Evolutionary conservation across 2,329 filamentous ascomycete genomes (phyloP).

Genomic region (Penicillium sp.): DNA sequence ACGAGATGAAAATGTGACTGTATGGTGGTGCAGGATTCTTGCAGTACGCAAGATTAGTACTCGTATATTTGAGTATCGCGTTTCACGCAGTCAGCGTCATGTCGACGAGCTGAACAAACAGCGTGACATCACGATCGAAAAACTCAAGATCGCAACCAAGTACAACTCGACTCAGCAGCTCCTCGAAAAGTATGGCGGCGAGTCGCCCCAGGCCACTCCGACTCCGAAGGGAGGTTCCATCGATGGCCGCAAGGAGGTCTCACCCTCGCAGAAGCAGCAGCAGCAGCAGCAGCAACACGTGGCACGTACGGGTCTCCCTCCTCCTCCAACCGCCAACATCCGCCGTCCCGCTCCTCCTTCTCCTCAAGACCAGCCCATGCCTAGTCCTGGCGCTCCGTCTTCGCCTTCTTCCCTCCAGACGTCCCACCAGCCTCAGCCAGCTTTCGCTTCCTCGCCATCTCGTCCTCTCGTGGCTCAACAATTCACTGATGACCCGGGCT

Average conservation of each 20-base stretch:
- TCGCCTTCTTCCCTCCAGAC: slow-evolving; percentile 26
- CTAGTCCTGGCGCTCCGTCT: slow-evolving; percentile 16
- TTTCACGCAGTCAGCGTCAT: slow-evolving; percentile 60
- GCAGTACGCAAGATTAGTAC: slow-evolving; percentile 60
- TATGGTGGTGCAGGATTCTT: slow-evolving; percentile 61
- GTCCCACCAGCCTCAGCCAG: slow-evolving; percentile 7
- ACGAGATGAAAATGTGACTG: slow-evolving; percentile 5
- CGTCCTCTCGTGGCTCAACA: slow-evolving; percentile 14
- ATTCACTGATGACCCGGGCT: slow-evolving; percentile 36
- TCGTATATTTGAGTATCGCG: slow-evolving; percentile 73
- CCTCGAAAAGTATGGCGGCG: slow-evolving; percentile 85
- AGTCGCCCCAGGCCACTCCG: slow-evolving; percentile 42
- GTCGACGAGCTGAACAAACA: slow-evolving; percentile 72
- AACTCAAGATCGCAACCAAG: slow-evolving; percentile 88
- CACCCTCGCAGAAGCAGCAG: slow-evolving; percentile 14
- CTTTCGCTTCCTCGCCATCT: slow-evolving; percentile 9
- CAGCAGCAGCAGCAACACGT: slow-evolving; percentile 19
- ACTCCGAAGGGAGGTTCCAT: slow-evolving; percentile 19
- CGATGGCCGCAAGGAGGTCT: slow-evolving; percentile 18
- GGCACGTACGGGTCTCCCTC: slow-evolving; percentile 50
- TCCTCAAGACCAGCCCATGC: slow-evolving; percentile 6
- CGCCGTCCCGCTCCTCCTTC: slow-evolving; percentile 22
- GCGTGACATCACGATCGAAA: slow-evolving; percentile 80
- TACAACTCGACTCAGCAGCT: slow-evolving; percentile 92
- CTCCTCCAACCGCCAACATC: slow-evolving; percentile 62